Conservation (phyloP, 1,139 yeast genomes). For the Saccharomyces hybrid region DNA sequence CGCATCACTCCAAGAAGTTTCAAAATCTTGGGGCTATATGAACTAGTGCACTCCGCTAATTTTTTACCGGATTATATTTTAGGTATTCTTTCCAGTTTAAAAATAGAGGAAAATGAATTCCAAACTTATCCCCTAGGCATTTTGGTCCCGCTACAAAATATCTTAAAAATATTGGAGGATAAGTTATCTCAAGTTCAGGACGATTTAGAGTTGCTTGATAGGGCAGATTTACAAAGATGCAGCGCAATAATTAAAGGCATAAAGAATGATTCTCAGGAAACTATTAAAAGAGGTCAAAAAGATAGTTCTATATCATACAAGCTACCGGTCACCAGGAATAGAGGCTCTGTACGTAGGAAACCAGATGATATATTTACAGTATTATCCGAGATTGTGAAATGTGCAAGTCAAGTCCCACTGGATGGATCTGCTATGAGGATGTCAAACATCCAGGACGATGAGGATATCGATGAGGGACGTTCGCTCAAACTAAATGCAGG, state of each 20-base stretch:
- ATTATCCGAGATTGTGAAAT: conserved; percentile 15
- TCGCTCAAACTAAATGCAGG: conserved; percentile 25
- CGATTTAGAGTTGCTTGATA: conserved; percentile 54
- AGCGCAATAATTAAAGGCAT: conserved; percentile 8
- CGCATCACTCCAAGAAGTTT: conserved; percentile 58
- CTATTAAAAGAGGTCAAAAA: conserved; percentile 1
- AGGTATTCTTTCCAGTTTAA: conserved; percentile 50
- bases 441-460: conserved; percentile 11
- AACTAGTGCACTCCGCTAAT: conserved; percentile 49
- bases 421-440: conserved; percentile 2
- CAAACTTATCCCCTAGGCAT: conserved; percentile 74
- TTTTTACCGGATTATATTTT: conserved; percentile 49
- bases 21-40: conserved; percentile 51
- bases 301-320: neutral
- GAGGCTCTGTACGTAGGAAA: neutral
- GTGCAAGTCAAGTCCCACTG: conserved; percentile 8
- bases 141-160: conserved; percentile 55
- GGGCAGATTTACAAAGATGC: conserved; percentile 50
- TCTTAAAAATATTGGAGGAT: conserved; percentile 51
- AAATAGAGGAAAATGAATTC: conserved; percentile 44
- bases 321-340: conserved; percentile 1
- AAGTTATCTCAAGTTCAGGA: conserved; percentile 45
- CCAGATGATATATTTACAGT: conserved; percentile 11
- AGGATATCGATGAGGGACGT: conserved; percentile 18
- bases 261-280: conserved; percentile 3